Conservation (phyloP, 176 grass and related monocot species). For the Juncus effusus region DNA sequence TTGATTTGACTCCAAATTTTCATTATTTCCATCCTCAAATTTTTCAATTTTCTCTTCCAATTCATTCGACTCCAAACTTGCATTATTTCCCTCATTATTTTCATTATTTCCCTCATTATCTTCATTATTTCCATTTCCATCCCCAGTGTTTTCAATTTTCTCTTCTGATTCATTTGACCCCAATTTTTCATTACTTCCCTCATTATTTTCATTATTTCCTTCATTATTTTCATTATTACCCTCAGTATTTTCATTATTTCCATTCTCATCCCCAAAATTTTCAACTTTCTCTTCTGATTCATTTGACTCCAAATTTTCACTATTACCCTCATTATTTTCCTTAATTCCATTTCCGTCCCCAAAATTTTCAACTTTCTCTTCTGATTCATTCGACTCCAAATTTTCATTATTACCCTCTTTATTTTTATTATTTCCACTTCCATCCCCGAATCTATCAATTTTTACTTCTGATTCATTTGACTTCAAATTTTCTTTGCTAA, state of each 20-base stretch:
- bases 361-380: neutral
- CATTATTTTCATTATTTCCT: neutral
- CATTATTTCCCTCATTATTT: neutral
- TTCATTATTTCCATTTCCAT: neutral
- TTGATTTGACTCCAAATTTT: neutral
- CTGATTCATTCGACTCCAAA: neutral
- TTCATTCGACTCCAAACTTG: neutral
- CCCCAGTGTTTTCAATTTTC: no score
- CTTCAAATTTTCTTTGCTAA: neutral
- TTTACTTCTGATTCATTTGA: no score
- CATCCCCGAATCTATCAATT: no score
- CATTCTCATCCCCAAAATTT: neutral
- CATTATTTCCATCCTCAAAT: neutral
- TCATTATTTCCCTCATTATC: neutral
- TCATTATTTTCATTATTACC: constrained; percentile 11
- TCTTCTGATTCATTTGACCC: no score
- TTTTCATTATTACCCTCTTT: neutral
- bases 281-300: no score
- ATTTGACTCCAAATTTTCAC: neutral
- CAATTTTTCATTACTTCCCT: neutral
- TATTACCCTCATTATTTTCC: neutral
- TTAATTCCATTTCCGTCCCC: neutral
- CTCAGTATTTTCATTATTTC: constrained; percentile 2
- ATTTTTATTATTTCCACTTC: neutral
- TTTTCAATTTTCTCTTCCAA: constrained; percentile 6